Base-by-base conservation (phyloP, 2,329 filamentous ascomycete genomes). In the Cercospora sp. region DNA sequence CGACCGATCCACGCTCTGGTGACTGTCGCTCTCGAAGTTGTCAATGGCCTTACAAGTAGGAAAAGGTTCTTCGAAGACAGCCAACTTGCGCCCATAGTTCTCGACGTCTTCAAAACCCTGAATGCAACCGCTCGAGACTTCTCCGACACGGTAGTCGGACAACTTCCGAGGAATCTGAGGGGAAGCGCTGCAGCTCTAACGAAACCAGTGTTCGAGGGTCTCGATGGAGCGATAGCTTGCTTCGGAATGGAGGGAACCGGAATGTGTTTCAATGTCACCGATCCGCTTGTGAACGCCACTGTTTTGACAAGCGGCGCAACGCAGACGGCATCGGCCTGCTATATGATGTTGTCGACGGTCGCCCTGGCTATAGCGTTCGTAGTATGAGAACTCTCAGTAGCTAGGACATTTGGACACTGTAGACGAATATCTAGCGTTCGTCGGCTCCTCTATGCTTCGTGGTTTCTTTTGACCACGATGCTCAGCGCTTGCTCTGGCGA, bases 171-270 rank as follows among this genome's bases (percentile, higher is more conserved):
- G 16, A 60, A 60, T 3, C 58, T 60, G 5, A 42, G 58, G 18
- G 58, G 31, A 23, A 60, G 58, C 20, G 58, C 58, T 60, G 33
- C 58, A 26, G 58, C 33, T 26, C 33, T 60, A n/a, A 60, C 58
- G n/a, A 60, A 60, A 39, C 58, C 58, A 26, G 58, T 60, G 6
- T 60, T 60, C 31, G 58, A 33, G 18, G 30, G 31, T 39, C 18
- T 60, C 31, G 58, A 60, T 26, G 58, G 58, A 18, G 58, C 58
- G 28, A 60, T 42, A 39, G 12, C 30, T 30, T 60, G 58, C 18
- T 60, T 60, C 7, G 36, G 36, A 5, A 42, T 5, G 36, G 36
- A 42, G 7, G 36, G 36, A 6, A 42, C 36, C 6, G 16, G 16
- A 42, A 42, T 8, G 36, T 42, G 36, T n/a, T 42, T n/a, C 36